A percentile compares a stretch with the other conserved stretches of the same genome.
Evolutionary conservation across 2,329 filamentous ascomycete genomes (phyloP).

Genomic region (Cordyceps cateniannulata): DNA sequence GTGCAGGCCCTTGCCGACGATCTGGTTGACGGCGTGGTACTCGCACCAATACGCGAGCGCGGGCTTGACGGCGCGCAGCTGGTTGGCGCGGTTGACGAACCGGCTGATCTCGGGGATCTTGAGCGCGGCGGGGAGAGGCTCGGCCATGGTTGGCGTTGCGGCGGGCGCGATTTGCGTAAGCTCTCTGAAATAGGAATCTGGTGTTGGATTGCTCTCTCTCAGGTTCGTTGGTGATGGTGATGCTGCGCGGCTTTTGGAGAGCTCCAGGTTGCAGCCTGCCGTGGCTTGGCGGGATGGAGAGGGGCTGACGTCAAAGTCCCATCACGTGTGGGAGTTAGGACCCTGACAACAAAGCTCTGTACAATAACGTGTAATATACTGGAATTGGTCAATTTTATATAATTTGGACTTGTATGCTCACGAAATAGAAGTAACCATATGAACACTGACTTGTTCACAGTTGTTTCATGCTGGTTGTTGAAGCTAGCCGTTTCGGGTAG

Average conservation of each 20-base stretch:
- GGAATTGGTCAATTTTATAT: background rate
- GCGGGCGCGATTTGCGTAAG: background rate
- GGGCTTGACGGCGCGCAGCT: slow-evolving; percentile 79
- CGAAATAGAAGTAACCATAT: too few species aligned
- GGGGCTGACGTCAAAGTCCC: slow-evolving; percentile 11
- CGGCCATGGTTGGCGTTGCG: slow-evolving; percentile 52
- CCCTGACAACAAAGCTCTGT: background rate
- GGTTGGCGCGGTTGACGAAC: slow-evolving; percentile 75
- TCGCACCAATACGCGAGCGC: slow-evolving; percentile 94
- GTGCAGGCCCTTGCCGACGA: slow-evolving; percentile 75
- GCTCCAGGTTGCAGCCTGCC: background rate
- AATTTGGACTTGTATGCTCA: too few species aligned
- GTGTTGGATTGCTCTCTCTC: too few species aligned
- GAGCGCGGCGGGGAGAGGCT: slow-evolving; percentile 41
- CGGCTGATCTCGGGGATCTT: slow-evolving; percentile 76
- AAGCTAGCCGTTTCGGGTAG: too few species aligned
- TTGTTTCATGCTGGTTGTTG: too few species aligned
- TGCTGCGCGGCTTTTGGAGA: background rate
- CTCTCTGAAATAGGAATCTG: background rate
- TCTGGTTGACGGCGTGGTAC: slow-evolving; percentile 89
- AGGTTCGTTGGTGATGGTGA: background rate
- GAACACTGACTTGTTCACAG: too few species aligned
- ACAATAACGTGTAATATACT: background rate
- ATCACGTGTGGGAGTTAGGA: slow-evolving; percentile 2
- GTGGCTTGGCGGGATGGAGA: slow-evolving; percentile 6